Evolutionary conservation across 2,329 filamentous ascomycete species (phyloP).

Genomic region (Proliferodiscus dingleyae): DNA sequence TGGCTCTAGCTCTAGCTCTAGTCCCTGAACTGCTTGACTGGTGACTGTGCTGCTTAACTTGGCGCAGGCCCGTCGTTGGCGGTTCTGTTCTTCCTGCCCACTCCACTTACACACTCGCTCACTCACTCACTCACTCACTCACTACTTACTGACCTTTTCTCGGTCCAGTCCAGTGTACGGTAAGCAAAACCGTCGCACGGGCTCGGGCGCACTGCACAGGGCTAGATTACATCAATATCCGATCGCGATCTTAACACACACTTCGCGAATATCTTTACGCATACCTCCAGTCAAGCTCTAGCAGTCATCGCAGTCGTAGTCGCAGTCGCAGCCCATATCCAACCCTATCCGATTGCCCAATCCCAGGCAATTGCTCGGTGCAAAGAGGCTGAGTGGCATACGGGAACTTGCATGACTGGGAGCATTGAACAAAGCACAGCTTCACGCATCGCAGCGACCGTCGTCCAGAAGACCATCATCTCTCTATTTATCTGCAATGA

Average conservation of each 20-base stretch:
- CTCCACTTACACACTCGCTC: not conserved
- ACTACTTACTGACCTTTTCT: too few species aligned
- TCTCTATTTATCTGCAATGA: conserved; percentile 24
- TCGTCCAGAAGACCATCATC: conserved; percentile 8
- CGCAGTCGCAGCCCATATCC: conserved; percentile 1
- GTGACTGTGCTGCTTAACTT: too few species aligned
- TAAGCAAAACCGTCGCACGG: too few species aligned
- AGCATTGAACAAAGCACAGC: conserved; percentile 24
- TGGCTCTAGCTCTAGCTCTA: too few species aligned
- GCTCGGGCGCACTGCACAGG: not conserved
- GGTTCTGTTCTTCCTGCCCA: not conserved
- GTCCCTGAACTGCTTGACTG: too few species aligned
- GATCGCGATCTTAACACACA: not conserved
- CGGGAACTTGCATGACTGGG: conserved; percentile 16
- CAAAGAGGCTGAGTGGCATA: conserved; percentile 28
- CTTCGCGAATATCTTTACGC: not conserved
- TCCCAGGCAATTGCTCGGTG: conserved; percentile 14
- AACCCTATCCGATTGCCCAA: conserved; percentile 3
- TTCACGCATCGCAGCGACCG: conserved; percentile 14
- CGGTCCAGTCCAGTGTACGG: too few species aligned
- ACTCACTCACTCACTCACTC: too few species aligned
- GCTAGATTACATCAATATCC: not conserved
- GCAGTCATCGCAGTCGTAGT: not conserved
- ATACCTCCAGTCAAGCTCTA: not conserved
- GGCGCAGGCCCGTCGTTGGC: too few species aligned